Evolutionary conservation across 352 stramenopile genomes (phyloP).

Genomic region (Bremia lactucae): DNA sequence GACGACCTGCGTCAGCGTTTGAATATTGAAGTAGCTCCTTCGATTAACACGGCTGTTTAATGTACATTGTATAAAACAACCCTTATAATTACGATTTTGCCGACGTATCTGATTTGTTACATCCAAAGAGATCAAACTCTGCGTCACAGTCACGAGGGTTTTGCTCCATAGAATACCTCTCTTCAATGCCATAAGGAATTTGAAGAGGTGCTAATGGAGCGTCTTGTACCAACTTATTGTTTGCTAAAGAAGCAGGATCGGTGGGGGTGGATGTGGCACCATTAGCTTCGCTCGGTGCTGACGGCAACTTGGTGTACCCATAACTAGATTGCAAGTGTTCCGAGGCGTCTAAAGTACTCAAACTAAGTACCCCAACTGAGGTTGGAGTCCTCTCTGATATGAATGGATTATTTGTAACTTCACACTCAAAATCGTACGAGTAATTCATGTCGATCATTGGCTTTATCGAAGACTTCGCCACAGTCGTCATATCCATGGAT

Average conservation of each 20-base stretch:
- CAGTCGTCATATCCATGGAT: constrained; percentile 9
- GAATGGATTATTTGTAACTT: constrained; percentile 48
- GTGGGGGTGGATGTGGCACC: no score
- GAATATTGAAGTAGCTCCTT: constrained; percentile 34
- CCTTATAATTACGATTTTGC: no score
- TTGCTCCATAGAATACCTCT: constrained; percentile 8
- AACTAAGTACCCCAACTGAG: neutral
- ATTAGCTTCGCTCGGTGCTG: no score
- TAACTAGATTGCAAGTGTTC: neutral
- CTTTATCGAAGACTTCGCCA: constrained; percentile 13
- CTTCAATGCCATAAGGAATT: no score
- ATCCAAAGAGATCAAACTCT: constrained; percentile 26
- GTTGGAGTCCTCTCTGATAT: constrained; percentile 13
- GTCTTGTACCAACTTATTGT: no score
- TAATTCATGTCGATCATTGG: constrained; percentile 54
- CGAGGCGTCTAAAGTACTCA: no score
- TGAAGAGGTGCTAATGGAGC: no score
- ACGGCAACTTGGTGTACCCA: no score
- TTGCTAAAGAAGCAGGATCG: no score
- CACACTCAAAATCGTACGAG: constrained; percentile 56
- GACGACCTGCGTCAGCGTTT: constrained; percentile 71
- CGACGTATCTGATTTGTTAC: constrained; percentile 11
- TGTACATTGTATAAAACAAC: no score
- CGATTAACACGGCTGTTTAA: no score
- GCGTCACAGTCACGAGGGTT: constrained; percentile 11